Base-by-base conservation (phyloP, 2,329 filamentous ascomycete species). In the Geosmithia putterillii region DNA sequence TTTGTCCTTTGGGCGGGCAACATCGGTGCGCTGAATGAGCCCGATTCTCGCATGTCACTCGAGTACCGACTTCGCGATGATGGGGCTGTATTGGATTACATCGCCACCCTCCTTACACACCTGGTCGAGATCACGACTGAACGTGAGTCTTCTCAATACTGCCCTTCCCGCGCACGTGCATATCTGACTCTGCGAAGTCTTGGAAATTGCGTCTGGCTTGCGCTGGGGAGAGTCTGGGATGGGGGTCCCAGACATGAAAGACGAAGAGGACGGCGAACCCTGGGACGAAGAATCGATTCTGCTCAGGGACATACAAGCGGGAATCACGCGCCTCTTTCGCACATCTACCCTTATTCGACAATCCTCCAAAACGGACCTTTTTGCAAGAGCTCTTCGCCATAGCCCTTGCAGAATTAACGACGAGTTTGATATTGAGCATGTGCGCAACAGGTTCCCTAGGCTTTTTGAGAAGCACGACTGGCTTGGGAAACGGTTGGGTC, bases 41-140 rank as follows among this genome's bases (percentile, higher is more conserved):
- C 20, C n/a, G 25, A 14, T 14, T 43, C 36, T 4, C 37, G 20
- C 18, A 35, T 43, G 0, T 48, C 46, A 1, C 38, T 48, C 0
- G 46, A 46, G 12, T 21, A 42, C n/a, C 44, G 44, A 10, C 42
- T 48, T 3, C 23, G 40, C 1, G 43, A 43, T 2, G 44, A 44
- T 1, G 38, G 42, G 14, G 32, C 44, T 1, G 12, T 48, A 3
- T 40, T 43, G 18, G 18, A 18, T 8, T 36, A 43, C 21, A 17
- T 43, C 15, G n/a, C n/a, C 14, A 22, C 28, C 36, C n/a, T 32
- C 23, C 25, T 37, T 6, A 14, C 7, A n/a, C 6, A 37, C 35
- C 35, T 37, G 35, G 15, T n/a, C 35, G 35, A 37, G 7, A 14
- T 19, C 14, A 19, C 35, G 7, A n/a, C 7, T n/a, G 35, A 37